Base-by-base conservation (phyloP, 2,329 filamentous ascomycete genomes). In the Diaporthe citrichinensis region DNA sequence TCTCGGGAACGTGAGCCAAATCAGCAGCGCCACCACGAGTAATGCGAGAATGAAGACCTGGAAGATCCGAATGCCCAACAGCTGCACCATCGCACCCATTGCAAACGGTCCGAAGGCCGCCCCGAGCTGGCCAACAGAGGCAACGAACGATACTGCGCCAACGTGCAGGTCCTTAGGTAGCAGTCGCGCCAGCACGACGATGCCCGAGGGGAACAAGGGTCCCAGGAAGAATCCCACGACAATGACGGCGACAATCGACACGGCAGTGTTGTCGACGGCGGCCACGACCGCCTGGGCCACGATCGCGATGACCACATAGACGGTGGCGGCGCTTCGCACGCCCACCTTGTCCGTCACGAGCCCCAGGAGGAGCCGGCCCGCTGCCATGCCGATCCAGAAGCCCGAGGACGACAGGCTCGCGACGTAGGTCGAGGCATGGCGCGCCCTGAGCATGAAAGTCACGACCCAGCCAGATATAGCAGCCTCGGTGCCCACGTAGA, bases 391-490 rank as follows among this genome's bases (percentile, higher is more conserved):
- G 25, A 82, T 79, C 84, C 86, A 87, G 78, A 86, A 88, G 0
- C 83, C 83, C 1, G 86, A 86, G 0, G 85, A 86, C 14, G 84
- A 84, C 0, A 87, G 78, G 12, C 83, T 84, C 7, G 86, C 83
- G 0, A 84, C 76, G 17, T 84, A 83, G 0, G 82, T 79, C 5
- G 84, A 81, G 0, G 83, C 80, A 55, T 84, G 79, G 6, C 85
- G 85, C 20, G 82, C 80, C 2, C 86, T 83, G 5, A 80, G 79
- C 85, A 87, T 87, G 80, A 85, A 88, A 0, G 85, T 83, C 2
- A 87, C 83, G 14, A 88, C 81, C 86, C 86, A 88, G 44, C 85
- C 85, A 3, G 85, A 86, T 0, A 87, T 85, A 0, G 84, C 84
- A 28, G 83, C 83, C 76, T 88, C 86, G 23, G 84, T 86, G 23